phyloP scores from a whole-genome alignment of 192 early-diverging fungal genomes.

The Dissophora ornata region DNA sequence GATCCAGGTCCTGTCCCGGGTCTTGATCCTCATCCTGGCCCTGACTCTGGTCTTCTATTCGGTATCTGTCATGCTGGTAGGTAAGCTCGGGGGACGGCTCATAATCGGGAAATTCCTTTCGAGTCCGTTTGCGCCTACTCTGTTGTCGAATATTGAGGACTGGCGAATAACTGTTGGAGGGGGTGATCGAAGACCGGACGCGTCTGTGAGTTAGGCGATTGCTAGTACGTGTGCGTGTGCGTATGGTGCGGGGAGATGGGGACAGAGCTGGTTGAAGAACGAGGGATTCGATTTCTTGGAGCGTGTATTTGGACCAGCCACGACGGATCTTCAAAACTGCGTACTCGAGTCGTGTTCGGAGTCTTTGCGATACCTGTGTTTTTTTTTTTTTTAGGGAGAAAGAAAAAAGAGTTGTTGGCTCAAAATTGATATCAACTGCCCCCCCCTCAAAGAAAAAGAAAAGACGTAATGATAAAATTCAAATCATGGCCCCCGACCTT shows the following conservation, averaged over 20 bases:
- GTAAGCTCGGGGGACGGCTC: neutral
- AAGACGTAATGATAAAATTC: neutral
- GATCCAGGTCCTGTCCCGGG: neutral
- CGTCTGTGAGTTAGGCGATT: too few species aligned
- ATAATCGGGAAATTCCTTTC: slow-evolving; percentile 18
- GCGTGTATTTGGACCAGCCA: slow-evolving; percentile 46
- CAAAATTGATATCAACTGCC: neutral
- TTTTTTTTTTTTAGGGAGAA: too few species aligned
- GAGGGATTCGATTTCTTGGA: slow-evolving; percentile 39
- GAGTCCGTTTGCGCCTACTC: slow-evolving; percentile 14
- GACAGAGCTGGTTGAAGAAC: neutral
- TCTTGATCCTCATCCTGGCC: neutral
- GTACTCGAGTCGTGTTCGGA: slow-evolving; percentile 40
- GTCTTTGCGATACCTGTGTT: slow-evolving; percentile 30
- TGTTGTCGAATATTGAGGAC: neutral
- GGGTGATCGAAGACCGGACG: too few species aligned
- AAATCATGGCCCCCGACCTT: neutral
- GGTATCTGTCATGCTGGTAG: neutral
- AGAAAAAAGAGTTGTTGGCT: neutral
- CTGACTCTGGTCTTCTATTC: neutral
- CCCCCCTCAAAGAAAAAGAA: too few species aligned
- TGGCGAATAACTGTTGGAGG: too few species aligned
- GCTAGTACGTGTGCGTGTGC: slow-evolving; percentile 2
- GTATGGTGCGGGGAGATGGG: slow-evolving; percentile 7
- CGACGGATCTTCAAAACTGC: slow-evolving; percentile 46